Percentiles rank a stretch among this genome's conserved stretches.
Evolutionary conservation across 352 stramenopile species (phyloP).

Genomic region (Globisporangium echinulatum): DNA sequence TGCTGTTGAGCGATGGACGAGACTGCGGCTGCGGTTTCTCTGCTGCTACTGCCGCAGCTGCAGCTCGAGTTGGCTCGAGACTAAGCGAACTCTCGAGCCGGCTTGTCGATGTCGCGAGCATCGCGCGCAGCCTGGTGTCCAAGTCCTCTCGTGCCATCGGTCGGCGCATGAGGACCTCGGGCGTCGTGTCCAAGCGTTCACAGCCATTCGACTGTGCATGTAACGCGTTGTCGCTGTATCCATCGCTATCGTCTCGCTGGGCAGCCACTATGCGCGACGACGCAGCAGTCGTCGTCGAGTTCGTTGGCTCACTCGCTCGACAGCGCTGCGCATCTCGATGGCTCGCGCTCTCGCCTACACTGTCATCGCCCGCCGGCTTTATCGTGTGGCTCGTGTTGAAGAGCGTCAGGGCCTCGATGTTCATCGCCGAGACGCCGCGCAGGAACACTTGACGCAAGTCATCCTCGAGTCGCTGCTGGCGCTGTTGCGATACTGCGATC

Average conservation of each 20-base stretch:
- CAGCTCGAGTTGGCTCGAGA: background rate
- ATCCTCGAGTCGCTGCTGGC: slow-evolving; percentile 44
- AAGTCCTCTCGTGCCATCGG: slow-evolving; percentile 7
- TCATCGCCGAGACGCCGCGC: slow-evolving; percentile 67
- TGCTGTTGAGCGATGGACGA: background rate
- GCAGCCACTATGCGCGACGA: background rate
- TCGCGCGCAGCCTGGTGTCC: slow-evolving; percentile 5
- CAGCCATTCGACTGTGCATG: no score
- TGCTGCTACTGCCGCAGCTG: background rate
- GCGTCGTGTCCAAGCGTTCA: background rate
- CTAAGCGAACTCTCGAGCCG: slow-evolving; percentile 6
- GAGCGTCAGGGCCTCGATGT: slow-evolving; percentile 60
- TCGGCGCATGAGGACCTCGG: slow-evolving; percentile 3
- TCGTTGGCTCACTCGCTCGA: background rate
- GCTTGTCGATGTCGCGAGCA: slow-evolving; percentile 10
- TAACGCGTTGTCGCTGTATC: no score
- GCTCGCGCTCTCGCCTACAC: slow-evolving; percentile 1
- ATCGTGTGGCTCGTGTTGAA: slow-evolving; percentile 49
- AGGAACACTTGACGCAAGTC: slow-evolving; percentile 63
- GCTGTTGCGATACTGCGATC: slow-evolving; percentile 28
- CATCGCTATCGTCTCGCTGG: background rate
- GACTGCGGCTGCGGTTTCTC: no score
- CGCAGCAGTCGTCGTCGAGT: no score
- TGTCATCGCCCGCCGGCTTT: slow-evolving; percentile 4
- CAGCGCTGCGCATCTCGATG: background rate